Evolutionary conservation across 2,329 filamentous ascomycete genomes (phyloP), one percentile per base, ranked within the genome.

Genomic region (Berkeleyomyces rouxiae): DNA sequence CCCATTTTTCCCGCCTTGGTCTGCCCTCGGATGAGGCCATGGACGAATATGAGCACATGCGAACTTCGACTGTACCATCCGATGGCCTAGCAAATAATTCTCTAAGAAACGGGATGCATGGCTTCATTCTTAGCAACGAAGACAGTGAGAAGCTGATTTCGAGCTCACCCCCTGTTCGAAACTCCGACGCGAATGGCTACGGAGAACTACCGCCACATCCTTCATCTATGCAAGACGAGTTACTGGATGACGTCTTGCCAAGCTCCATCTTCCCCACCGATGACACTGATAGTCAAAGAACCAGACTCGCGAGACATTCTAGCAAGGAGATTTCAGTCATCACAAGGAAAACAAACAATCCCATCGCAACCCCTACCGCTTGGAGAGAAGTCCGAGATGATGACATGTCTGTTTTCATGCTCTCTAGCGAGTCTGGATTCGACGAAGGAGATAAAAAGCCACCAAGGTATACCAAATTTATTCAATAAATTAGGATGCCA

Each of bases 271-370:
- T 61, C 9, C 47, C 33, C 3, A 46, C 23, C 4, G 63, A 65
- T 31, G 63, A 62, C 9, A 60, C 61, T 7, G 63, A 65, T 31
- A 65, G 63, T 36, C 63, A 65, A 37, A 61, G 47, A 40, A 65
- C 63, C 6, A 13, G 63, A 39, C 44, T 31, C 16, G 57, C 44
- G 4, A 36, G 51, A 37, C 36, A 60, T 13, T 43, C 51, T 16
- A 64, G 62, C 51, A 16, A 59, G 33, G 31, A n/a, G 5, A 6
- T n/a, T 10, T n/a, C 11, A 4, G 36, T 16, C 6, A 37, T 16
- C 33, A 31, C 37, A 59, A 7, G 1, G 4, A 7, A 23, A 9
- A 1, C 23, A 9, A 36, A 7, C 39, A 9, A 16, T 4, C n/a
- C 31, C 37, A 23, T 4, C 46, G 31, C 10, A 4, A 39, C n/a